phyloP scores from a whole-genome alignment of 768 basidiomycete species.

The Pleurotus tuber-regium region DNA sequence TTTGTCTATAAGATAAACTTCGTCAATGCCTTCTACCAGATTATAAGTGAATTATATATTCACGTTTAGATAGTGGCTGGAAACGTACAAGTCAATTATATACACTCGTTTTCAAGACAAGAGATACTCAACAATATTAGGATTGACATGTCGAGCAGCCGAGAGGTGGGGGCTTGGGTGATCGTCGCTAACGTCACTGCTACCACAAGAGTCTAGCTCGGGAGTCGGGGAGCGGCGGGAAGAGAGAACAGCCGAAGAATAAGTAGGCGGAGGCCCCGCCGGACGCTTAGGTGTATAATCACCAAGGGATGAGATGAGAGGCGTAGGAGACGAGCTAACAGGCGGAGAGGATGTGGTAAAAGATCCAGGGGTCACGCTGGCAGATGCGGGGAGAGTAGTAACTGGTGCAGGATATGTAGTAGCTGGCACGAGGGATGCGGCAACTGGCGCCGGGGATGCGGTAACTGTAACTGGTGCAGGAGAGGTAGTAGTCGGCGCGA shows the following conservation, averaged over 20 bases:
- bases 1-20: conserved; percentile 38
- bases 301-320: too few relatives aligned
- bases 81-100: conserved; percentile 16
- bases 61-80: conserved; percentile 63
- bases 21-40: conserved; percentile 16
- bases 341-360: too few relatives aligned
- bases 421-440: too few relatives aligned
- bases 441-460: too few relatives aligned
- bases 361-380: too few relatives aligned
- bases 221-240: conserved; percentile 31
- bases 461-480: too few relatives aligned
- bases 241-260: conserved; percentile 39
- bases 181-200: conserved; percentile 43
- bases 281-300: too few relatives aligned
- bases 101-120: conserved; percentile 12
- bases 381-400: too few relatives aligned
- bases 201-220: conserved; percentile 40
- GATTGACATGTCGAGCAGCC: conserved; percentile 42
- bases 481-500: too few relatives aligned
- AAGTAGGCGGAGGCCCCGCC: conserved; percentile 30
- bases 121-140: conserved; percentile 46
- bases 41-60: conserved; percentile 22
- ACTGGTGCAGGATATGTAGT: too few relatives aligned
- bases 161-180: conserved; percentile 21
- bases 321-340: too few relatives aligned